Conservation (phyloP, 2,329 filamentous ascomycete genomes). For the Pestalotiopsis sp. region DNA sequence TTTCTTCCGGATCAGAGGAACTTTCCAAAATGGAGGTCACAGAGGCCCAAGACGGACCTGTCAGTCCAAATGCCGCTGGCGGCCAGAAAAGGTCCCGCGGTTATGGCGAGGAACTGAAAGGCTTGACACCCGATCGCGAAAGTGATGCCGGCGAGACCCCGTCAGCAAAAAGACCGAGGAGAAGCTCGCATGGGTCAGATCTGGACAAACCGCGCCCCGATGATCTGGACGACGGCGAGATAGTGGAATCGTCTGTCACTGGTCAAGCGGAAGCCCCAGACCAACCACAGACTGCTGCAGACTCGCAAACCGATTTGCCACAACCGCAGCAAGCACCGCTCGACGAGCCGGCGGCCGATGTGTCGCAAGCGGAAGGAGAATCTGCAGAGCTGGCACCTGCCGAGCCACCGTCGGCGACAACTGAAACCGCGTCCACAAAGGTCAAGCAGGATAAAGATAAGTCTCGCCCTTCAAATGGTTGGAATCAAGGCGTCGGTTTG, state of each 20-base stretch:
- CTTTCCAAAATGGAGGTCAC: not conserved
- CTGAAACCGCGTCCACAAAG: not conserved
- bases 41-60: conserved; percentile 5
- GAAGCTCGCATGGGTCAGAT: conserved; percentile 10
- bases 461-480: conserved; percentile 19
- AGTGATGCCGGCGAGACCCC: conserved; percentile 15
- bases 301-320: not conserved
- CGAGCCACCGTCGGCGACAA: not conserved
- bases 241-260: conserved; percentile 22
- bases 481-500: conserved; percentile 29
- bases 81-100: conserved; percentile 30
- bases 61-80: conserved; percentile 17
- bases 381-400: not conserved
- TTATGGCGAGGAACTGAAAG: conserved; percentile 34
- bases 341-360: not conserved
- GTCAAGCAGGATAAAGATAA: conserved; percentile 1
- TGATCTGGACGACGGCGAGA: conserved; percentile 36
- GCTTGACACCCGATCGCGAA: conserved; percentile 26
- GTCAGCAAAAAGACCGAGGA: conserved; percentile 27
- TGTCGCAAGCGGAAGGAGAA: not conserved
- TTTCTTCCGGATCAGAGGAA: not conserved
- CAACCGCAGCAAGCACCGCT: not conserved
- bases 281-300: not conserved
- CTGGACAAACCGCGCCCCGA: conserved; percentile 22
- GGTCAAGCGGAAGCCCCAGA: not conserved